phyloP scores from a whole-genome alignment of 2,329 filamentous ascomycete genomes.

The Aspergillus fumigatus region DNA sequence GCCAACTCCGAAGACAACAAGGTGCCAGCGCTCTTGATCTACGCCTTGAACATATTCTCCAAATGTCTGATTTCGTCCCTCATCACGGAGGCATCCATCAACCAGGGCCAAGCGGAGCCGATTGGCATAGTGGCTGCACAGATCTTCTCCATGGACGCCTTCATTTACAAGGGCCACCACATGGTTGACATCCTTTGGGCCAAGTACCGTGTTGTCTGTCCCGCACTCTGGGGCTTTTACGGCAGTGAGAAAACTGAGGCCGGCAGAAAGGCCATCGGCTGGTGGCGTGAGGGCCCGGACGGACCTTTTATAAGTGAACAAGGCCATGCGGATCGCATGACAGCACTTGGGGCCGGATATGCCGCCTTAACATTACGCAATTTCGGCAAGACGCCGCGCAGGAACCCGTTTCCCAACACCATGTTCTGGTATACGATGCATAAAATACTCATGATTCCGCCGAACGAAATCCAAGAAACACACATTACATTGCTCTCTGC shows the following conservation, averaged over 20 bases:
- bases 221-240: conserved; percentile 77
- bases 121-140: conserved; percentile 72
- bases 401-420: conserved; percentile 70
- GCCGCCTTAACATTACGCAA: conserved; percentile 78
- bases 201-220: conserved; percentile 76
- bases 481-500: conserved; percentile 66
- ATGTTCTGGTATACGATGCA: conserved; percentile 81
- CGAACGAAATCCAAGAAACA: conserved; percentile 63
- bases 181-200: conserved; percentile 82
- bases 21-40: conserved; percentile 64
- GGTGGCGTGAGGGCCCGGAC: conserved; percentile 56
- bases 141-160: conserved; percentile 66
- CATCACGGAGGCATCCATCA: conserved; percentile 60
- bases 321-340: conserved; percentile 76
- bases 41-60: conserved; percentile 70
- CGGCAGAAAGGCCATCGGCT: conserved; percentile 67
- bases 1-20: conserved; percentile 42
- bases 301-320: conserved; percentile 62
- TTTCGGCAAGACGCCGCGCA: conserved; percentile 64
- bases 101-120: conserved; percentile 65
- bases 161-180: conserved; percentile 62
- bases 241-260: conserved; percentile 68
- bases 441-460: conserved; percentile 69
- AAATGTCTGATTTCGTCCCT: conserved; percentile 70
- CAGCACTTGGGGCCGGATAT: conserved; percentile 77